Percentiles rank a stretch among this genome's conserved stretches.
These are phyloP conservation scores for Isatis tinctoria DNA, from an alignment of 345 rosid genomes.

Conservation along the genomic window DNA sequence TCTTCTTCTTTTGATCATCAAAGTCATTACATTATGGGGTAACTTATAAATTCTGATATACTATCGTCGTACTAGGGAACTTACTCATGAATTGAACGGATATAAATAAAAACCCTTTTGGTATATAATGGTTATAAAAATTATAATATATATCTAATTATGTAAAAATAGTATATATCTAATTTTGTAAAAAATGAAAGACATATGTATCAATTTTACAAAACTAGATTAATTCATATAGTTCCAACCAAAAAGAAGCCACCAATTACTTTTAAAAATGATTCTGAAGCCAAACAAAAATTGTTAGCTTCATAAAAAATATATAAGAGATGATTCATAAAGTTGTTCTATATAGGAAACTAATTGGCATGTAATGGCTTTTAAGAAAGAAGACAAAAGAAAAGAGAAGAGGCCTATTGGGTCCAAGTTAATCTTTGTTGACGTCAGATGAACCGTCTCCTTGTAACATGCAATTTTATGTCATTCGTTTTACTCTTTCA, in stretches of 20 bases:
- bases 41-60: neutral
- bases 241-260: neutral
- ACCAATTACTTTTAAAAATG: neutral
- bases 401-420: neutral
- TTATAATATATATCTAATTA: no score
- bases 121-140: neutral
- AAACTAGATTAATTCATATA: neutral
- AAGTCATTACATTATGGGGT: neutral
- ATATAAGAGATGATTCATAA: neutral
- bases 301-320: neutral
- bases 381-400: neutral
- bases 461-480: neutral
- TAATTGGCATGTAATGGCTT: neutral
- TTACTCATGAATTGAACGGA: neutral
- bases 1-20: neutral
- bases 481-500: conserved; percentile 10
- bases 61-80: neutral
- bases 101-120: neutral
- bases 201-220: neutral
- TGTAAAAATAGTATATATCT: no score
- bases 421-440: conserved; percentile 1
- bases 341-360: neutral
- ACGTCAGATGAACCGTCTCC: neutral
- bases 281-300: neutral
- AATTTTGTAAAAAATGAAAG: neutral